Evolutionary conservation across 768 basidiomycete species (phyloP), one percentile per base, ranked within the genome.

Genomic region (Macrolepiota albuminosa): DNA sequence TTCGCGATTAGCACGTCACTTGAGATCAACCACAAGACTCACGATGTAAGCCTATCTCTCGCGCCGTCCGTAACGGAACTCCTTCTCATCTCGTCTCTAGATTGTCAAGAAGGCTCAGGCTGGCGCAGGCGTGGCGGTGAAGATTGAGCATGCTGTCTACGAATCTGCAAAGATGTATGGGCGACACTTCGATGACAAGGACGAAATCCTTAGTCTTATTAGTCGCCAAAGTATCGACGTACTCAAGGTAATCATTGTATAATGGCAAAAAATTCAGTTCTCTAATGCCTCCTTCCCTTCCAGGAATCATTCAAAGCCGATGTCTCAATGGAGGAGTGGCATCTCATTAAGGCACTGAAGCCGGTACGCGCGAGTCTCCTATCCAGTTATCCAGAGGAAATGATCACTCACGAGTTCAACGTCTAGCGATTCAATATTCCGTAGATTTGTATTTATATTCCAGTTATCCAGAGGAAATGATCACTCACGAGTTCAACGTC

Each of bases 121-220:
- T n/a, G 96, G 94, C 67, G 95, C 83, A 51, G 96, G 97, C 69
- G 95, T 98, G 14, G 96, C 97, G 0, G 91, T 98, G 66, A 99
- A 98, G 82, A 98, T 98, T 61, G 97, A 98, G 72, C 91, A 96
- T 71, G 95, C 95, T 4, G 89, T 95, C 11, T 95, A 98, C 73
- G 91, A 98, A 75, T 89, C 91, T 29, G 87, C 94, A 33, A 96
- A 95, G 75, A 89, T 94, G 86, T 98, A 91, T 69, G 95, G 95
- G 6, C 86, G 95, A 65, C 96, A 98, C 75, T 98, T 95, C 69
- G 89, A 91, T 67, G 95, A 98, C 49, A 92, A 96, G 75, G 95
- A 98, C 71, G 97, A 98, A 66, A 71, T 98, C 42, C 80, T 95
- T 55, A 95, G 93, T 56, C 89, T 90, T 61, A 89, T 99, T 70